Conservation (phyloP, 176 grass and related monocot species). For the Tuctoria greenei region DNA sequence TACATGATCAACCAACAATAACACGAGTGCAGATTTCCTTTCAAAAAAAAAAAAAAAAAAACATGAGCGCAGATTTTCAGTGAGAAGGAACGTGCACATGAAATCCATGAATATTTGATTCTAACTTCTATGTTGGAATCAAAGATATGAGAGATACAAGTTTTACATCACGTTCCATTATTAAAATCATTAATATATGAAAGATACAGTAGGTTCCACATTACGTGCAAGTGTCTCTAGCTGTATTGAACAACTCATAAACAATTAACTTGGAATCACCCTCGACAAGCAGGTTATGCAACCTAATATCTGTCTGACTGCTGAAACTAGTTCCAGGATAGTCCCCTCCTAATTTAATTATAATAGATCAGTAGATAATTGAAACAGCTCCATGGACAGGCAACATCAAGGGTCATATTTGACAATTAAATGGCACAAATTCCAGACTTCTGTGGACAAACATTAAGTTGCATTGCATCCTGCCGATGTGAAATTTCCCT, state of each 20-base stretch:
- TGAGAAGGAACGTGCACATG: not conserved
- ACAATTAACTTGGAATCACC: not conserved
- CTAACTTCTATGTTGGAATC: not conserved
- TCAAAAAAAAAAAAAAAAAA: too few species aligned
- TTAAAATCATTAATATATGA: not conserved
- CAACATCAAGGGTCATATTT: conserved; percentile 17
- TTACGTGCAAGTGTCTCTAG: not conserved
- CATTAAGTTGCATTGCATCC: not conserved
- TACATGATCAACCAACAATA: not conserved
- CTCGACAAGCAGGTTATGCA: conserved; percentile 18
- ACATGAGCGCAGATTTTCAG: conserved; percentile 1
- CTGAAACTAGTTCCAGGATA: conserved; percentile 19
- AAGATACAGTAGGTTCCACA: conserved; percentile 2
- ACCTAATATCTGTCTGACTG: conserved; percentile 19
- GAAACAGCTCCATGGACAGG: conserved; percentile 31
- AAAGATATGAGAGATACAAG: not conserved
- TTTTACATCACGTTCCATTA: conserved; percentile 4
- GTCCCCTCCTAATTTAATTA: conserved; percentile 24
- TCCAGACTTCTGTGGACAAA: conserved; percentile 20
- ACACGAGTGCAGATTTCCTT: not conserved
- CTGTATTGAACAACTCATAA: not conserved
- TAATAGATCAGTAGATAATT: conserved; percentile 18
- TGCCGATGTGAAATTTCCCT: conserved; percentile 31
- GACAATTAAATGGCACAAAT: conserved; percentile 14
- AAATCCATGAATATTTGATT: conserved; percentile 18